Evolutionary conservation across 2,329 filamentous ascomycete species (phyloP), one percentile per base, ranked within the genome.

Genomic region (Pseudocercospora musae): DNA sequence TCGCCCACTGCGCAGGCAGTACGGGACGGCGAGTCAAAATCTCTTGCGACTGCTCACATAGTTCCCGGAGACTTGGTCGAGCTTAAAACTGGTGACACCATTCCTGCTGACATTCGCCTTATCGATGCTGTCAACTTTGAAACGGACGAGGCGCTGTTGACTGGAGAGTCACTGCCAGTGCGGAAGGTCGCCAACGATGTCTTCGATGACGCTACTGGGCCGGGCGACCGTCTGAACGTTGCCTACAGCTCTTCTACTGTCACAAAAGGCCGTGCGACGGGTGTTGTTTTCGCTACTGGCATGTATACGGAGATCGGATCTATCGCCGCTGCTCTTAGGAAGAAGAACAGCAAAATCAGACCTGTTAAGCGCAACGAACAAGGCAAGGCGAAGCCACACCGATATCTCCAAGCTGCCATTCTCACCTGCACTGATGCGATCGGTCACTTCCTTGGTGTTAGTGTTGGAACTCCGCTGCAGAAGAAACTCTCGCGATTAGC

Each of bases 401-500:
- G 72, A 44, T 75, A 75, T 42, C 73, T 84, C 10, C 80, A 85
- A 68, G 84, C 83, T 6, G 76, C 78, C 48, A 74, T 80, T 23
- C 75, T 81, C 42, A 88, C 85, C 3, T 73, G 81, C 46, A 81
- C 79, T 11, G 85, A 88, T 72, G 83, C 82, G 5, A 75, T 88
- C 62, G 86, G 85, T 4, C 80, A 82, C 40, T 89, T 91, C 71
- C 79, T 90, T 8, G 88, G 88, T 57, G 82, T 90, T 62, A 88
- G 85, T 59, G 83, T 90, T 59, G 92, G 92, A 55, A 96, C 92
- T 1, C 92, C 92, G 0, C 81, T 96, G 50, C 91, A 96, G 78
- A 88, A 89, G 68, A 94, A 91, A 72, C 82, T 96, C 57, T 91
- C 89, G 78, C 92, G 93, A 76, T 88, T 96, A 71, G 92, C 92